Base-by-base conservation (phyloP, 768 basidiomycete species). In the Pisolithus sp. region DNA sequence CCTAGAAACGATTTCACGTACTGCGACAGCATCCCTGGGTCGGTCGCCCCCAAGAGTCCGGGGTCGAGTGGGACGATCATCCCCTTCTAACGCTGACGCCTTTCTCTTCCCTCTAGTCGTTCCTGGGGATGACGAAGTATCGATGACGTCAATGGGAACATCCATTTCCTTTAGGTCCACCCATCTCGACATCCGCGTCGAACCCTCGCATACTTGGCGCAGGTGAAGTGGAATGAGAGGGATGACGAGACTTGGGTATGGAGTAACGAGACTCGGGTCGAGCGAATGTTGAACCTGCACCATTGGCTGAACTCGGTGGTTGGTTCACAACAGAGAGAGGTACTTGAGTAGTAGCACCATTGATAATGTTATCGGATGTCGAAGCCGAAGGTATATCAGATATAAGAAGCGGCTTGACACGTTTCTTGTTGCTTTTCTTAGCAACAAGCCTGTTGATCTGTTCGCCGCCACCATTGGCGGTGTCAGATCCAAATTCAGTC, bases 31-130 rank as follows among this genome's bases (percentile, higher is more conserved):
- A 31, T 77, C 80, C 60, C 83, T 69, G 47, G 72, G 62, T 26
- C 80, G 71, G 58, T 83, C 85, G 0, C 87, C 88, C 26, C 89
- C 89, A 23, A 91, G 68, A 15, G 90, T 91, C 48, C 79, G 68
- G 13, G 74, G 57, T 57, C 69, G 74, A 37, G 59, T 60, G 26
- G 59, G 62, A 13, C 62, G 58, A 20, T 73, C 74, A 15, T 72
- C 74, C 7, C 52, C 39, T 46, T 82, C 79, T 41, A 63, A 46
- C 9, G 57, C 68, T 26, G 70, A 73, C 13, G 75, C 73, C 59
- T 80, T 85, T 50, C 81, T 72, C 62, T 83, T 83, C 30, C 78
- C 67, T 60, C 72, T 74, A 24, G 64, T 62, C 41, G 65, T 66
- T 28, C 58, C 60, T 10, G 78, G 65, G 3, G 75, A 62, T 31